Base-by-base conservation (phyloP, 306 rosid genomes). In the Lathyrus aphaca region DNA sequence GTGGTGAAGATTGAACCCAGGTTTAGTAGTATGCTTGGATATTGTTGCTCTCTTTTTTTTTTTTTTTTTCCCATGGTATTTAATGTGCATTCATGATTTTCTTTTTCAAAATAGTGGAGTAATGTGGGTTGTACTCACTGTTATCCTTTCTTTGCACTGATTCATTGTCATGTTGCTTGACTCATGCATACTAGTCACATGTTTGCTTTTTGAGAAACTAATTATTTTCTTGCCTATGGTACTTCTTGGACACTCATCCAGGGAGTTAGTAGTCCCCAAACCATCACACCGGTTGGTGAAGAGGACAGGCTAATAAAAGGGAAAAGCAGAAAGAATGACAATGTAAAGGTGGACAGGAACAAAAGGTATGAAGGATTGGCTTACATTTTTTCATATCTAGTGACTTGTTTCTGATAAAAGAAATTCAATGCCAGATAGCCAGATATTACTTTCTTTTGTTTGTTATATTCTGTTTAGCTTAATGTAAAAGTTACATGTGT, bases 211-310 rank as follows among this genome's bases (percentile, higher is more conserved):
- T 45, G 40, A 45, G 16, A 23, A 48, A 72, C 50, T 70, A 17
- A 68, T 12, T 45, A 72, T 74, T 64, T 50, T 84, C 63, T 69
- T 15, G 60, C 50, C 57, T 13, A 51, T 78, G 61, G 37, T 76
- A 11, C 54, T 71, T 71, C 27, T 37, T 29, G 74, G 72, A 25
- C 75, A 43, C 64, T 66, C 72, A 56, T 78, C 49, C 82, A 93
- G 96, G 96, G 87, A 76, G 87, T 84, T 78, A 85, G 75, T 65
- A 81, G 77, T 39, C 84, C 64, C 79, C 80, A 54, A 46, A 63
- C 82, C 51, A 69, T 44, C 49, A 40, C 86, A 19, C 50, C 85
- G 39, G 77, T 66, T 71, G 80, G 72, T 63, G 81, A 77, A 71
- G 82, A 77, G 70, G 82, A 69, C 35, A 77, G 59, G 49, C 55